Base-by-base conservation (phyloP, 78 protist species). In the Tieghemostelium lacteum region DNA sequence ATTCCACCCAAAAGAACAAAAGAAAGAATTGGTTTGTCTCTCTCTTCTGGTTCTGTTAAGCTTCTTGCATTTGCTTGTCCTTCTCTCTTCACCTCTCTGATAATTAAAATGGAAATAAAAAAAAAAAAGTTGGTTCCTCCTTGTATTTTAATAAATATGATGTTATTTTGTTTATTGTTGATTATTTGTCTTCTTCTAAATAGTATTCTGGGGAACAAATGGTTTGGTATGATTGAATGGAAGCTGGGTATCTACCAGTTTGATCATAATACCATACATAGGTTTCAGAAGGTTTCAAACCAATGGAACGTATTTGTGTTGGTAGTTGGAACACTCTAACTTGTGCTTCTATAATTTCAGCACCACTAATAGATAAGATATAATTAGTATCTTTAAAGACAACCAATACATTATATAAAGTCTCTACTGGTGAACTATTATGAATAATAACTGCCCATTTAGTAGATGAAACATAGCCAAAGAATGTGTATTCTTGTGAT, bases 141-240 rank as follows among this genome's bases (percentile, higher is more conserved):
- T n/a, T n/a, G n/a, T n/a, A n/a, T n/a, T n/a, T n/a, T n/a, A n/a
- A n/a, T n/a, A n/a, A n/a, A n/a, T n/a, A n/a, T n/a, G n/a, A n/a
- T n/a, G n/a, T n/a, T n/a, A n/a, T n/a, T n/a, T 57, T 57, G 6
- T 57, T 17, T 57, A 26, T 22, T 57, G 12, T 60, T n/a, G 8
- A n/a, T 26, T 58, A 24, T 24, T 28, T 58, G 28, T 26, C 29
- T 12, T 40, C 26, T 14, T 69, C 55, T 19, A 24, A 37, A 73
- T 58, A 74, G 42, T 74, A 74, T 61, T 74, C 72, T 26, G 85
- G 85, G 5, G 31, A 24, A 74, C 85, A 74, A 4, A 34, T 39
- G n/a, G 26, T 40, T 24, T 50, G 19, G 37, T n/a, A 29, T 14
- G 60, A n/a, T 19, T 26, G 20, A 8, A 74, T 42, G 14, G 34